These are phyloP conservation scores for Trichoderma asperellum DNA, from an alignment of 2,329 filamentous ascomycete species.

Conservation along the genomic window DNA sequence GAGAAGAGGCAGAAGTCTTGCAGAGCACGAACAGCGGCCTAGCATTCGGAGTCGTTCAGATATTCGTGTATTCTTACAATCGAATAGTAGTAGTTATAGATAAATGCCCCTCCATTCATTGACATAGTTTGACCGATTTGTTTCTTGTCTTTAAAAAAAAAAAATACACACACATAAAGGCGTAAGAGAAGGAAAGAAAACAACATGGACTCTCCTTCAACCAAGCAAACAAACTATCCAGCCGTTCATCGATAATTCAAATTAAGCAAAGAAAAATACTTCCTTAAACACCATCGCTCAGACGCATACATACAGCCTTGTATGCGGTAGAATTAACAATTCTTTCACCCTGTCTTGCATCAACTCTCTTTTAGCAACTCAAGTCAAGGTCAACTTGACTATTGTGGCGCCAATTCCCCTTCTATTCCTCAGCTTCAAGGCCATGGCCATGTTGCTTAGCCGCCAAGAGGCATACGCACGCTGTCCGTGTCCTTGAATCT, in stretches of 20 bases:
- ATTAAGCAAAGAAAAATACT: neutral
- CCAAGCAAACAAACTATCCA: neutral
- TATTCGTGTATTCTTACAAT: neutral
- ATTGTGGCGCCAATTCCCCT: neutral
- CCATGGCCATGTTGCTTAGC: neutral
- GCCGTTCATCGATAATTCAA: neutral
- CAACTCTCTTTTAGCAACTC: neutral
- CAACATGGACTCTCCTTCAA: neutral
- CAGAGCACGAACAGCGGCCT: neutral
- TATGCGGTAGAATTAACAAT: neutral
- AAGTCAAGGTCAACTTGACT: neutral
- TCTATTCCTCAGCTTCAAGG: neutral
- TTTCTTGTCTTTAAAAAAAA: neutral
- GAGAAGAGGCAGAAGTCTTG: neutral
- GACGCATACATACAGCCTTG: neutral
- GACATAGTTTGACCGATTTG: neutral
- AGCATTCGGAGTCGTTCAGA: neutral
- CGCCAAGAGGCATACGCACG: constrained; percentile 55
- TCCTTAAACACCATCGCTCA: constrained; percentile 7
- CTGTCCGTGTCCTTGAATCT: constrained; percentile 67
- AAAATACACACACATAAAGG: neutral
- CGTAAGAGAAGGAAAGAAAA: neutral
- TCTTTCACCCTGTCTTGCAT: neutral
- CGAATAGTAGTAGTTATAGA: neutral
- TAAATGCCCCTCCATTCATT: neutral